Conservation (phyloP, 208 protist species). For the Acanthamoeba lenticulata region DNA sequence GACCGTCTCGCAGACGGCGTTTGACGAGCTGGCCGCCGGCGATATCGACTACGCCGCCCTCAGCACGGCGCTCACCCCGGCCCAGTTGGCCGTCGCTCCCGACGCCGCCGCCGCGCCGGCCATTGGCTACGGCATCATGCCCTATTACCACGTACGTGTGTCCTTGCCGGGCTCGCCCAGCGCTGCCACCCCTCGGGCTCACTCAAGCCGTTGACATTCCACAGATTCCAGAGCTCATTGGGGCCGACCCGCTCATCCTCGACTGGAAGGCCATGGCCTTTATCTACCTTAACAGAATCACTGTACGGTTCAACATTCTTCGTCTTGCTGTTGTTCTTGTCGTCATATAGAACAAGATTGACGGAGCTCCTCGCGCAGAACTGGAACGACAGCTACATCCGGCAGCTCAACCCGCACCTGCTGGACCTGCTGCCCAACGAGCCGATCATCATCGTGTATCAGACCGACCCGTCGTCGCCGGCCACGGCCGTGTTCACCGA, state of each 20-base stretch:
- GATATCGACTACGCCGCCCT: neutral
- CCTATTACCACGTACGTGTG: neutral
- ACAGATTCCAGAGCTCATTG: neutral
- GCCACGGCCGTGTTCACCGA: neutral
- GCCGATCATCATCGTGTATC: neutral
- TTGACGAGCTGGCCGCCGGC: neutral
- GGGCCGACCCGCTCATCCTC: neutral
- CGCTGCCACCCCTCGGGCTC: neutral
- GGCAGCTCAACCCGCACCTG: neutral
- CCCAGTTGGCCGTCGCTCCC: neutral
- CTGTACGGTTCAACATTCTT: neutral
- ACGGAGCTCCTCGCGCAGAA: neutral
- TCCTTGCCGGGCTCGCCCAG: neutral
- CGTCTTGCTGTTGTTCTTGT: neutral
- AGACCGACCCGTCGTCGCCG: neutral
- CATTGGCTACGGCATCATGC: neutral
- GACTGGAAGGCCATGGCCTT: neutral
- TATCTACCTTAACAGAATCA: constrained; percentile 15
- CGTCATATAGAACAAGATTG: neutral
- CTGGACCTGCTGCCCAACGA: neutral
- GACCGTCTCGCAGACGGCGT: neutral
- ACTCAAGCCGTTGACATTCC: neutral
- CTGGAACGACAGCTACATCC: neutral
- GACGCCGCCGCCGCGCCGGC: neutral
- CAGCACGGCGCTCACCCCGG: neutral